Evolutionary conservation across 2,329 filamentous ascomycete species (phyloP).

Genomic region (Chrysosporium queenslandicum): DNA sequence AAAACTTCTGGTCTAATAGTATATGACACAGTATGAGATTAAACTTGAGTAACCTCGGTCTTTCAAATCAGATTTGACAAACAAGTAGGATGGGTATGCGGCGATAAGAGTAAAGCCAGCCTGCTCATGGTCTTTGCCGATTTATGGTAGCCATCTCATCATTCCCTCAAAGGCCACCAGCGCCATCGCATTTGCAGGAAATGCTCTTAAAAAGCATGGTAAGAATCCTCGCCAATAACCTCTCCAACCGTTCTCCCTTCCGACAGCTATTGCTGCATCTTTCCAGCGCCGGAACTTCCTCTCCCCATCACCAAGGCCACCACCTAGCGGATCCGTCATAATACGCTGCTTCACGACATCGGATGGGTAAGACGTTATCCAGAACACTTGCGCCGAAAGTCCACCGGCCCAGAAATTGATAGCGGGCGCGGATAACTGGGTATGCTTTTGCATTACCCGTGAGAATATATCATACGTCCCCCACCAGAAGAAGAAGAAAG

Average conservation of each 20-base stretch:
- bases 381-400: constrained; percentile 85
- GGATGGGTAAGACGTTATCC: constrained; percentile 81
- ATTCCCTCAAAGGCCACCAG: constrained; percentile 87
- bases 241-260: constrained; percentile 60
- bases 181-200: constrained; percentile 91
- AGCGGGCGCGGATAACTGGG: constrained; percentile 61
- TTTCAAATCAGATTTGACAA: too few relatives aligned
- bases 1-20: too few relatives aligned
- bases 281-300: constrained; percentile 65
- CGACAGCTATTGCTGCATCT: constrained; percentile 68
- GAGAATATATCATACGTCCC: constrained; percentile 83
- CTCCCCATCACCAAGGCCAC: constrained; percentile 55
- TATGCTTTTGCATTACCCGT: constrained; percentile 54
- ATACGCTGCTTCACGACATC: constrained; percentile 94
- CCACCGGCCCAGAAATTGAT: constrained; percentile 98
- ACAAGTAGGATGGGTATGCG: too few relatives aligned
- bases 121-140: too few relatives aligned
- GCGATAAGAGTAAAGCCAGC: too few relatives aligned
- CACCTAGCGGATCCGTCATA: constrained; percentile 87
- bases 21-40: too few relatives aligned
- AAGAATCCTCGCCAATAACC: constrained; percentile 92
- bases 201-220: constrained; percentile 86
- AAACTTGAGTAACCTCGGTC: neutral
- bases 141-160: constrained; percentile 52
- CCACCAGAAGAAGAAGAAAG: constrained; percentile 99